Conservation (phyloP, 306 rosid species). For the Dalbergia oliveri region DNA sequence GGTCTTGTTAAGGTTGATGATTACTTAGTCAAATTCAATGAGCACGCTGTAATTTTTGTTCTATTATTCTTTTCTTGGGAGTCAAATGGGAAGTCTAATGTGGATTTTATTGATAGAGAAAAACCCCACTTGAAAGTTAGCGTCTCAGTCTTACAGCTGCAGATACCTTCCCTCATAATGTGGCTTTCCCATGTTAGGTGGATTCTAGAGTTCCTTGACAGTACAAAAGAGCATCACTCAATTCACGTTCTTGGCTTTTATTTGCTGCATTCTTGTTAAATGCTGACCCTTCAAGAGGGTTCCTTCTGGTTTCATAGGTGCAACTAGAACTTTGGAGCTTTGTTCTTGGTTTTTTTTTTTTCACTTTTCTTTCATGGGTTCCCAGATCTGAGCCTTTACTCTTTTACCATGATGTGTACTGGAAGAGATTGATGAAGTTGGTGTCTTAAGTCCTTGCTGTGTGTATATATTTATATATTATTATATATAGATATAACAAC, state of each 20-base stretch:
- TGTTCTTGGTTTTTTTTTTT: constrained; percentile 13
- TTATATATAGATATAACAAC: neutral
- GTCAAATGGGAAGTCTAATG: constrained; percentile 41
- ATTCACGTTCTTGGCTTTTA: constrained; percentile 45
- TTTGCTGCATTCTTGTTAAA: constrained; percentile 57
- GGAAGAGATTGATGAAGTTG: constrained; percentile 45
- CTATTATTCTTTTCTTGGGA: neutral
- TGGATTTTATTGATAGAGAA: constrained; percentile 44
- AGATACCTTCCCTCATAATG: constrained; percentile 90
- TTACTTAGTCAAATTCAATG: constrained; percentile 27
- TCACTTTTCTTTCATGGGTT: constrained; percentile 37
- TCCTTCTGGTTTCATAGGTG: constrained; percentile 45
- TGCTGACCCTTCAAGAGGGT: constrained; percentile 49
- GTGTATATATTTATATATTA: neutral
- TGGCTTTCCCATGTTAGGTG: constrained; percentile 68
- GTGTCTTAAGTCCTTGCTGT: constrained; percentile 19
- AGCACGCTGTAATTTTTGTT: constrained; percentile 20
- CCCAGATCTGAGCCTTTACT: constrained; percentile 66
- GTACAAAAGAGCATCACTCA: constrained; percentile 48
- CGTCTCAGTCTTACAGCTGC: constrained; percentile 73
- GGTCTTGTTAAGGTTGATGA: constrained; percentile 32
- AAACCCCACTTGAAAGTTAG: constrained; percentile 58
- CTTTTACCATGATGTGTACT: constrained; percentile 34
- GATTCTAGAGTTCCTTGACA: constrained; percentile 45
- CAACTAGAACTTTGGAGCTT: constrained; percentile 15